Base-by-base conservation (phyloP, 1,284 basidiomycete species). In the Sparassis latifolia region DNA sequence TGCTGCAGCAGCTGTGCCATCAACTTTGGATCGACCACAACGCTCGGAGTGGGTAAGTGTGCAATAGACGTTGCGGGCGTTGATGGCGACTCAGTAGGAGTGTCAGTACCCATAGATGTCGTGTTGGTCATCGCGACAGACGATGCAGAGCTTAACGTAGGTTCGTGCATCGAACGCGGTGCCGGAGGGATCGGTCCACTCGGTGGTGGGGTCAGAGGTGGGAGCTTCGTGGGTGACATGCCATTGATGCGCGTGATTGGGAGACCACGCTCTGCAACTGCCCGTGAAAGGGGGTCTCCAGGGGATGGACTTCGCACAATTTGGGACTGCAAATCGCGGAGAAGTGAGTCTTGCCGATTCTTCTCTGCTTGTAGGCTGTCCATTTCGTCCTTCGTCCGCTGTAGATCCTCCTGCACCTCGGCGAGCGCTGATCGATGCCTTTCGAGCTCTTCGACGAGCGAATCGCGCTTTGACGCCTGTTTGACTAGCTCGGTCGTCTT, bases 141-240 rank as follows among this genome's bases (percentile, higher is more conserved):
- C 7, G 83, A 82, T 5, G 72, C 66, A 42, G 52, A 77, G 77
- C 54, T 76, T 58, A 52, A 42, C 49, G 65, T 61, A 6, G 57
- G 48, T 62, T 75, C 72, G 56, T 74, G 76, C 42, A 66, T 55
- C 55, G 66, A 55, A 56, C 77, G 79, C 4, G 89, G 87, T 10
- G 87, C 81, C 27, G 89, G 89, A 6, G 93, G 93, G 6, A 89
- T 90, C 5, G 93, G 92, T 43, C 92, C 78, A 30, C 86, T 84
- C 2, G 92, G 93, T 28, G 93, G 91, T 1, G 92, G 92, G 0
- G 88, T 90, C 0, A 89, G 87, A 27, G 92, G 92, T 29, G 92
- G 92, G 30, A 89, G 78, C 66, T 94, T 94, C 59, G 80, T 74
- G 29, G 77, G 71, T 35, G 84, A 78, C 49, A 86, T 66, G 32